Base-by-base conservation (phyloP, 2,329 filamentous ascomycete species). In the Alternaria panax region DNA sequence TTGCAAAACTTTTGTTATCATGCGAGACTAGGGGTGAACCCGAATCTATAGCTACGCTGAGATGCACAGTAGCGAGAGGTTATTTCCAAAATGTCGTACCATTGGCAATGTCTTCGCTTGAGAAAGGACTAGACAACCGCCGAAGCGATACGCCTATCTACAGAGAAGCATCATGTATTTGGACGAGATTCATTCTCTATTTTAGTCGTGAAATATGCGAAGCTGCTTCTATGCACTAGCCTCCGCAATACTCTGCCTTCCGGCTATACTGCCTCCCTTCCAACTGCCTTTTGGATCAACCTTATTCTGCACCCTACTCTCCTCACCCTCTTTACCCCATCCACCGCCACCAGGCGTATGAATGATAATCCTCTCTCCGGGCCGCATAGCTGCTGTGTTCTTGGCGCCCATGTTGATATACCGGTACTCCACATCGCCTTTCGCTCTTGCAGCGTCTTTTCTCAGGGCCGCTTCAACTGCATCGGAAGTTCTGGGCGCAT, bases 261-360 rank as follows among this genome's bases (percentile, higher is more conserved):
- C 79, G 38, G 84, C 84, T 62, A 88, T 74, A 74, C 85, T 88
- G 1, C 87, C 87, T 30, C 86, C 85, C 70, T 81, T 84, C 88
- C 88, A 90, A 34, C 78, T 81, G 62, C 81, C 77, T 73, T 80
- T 85, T 24, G 85, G 85, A 78, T 96, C 92, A 51, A 77, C 75
- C 62, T 78, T 78, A 57, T 77, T 79, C 51, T 76, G 69, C 36
- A 78, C 82, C 51, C 82, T 80, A 34, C 82, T 89, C 67, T 86
- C 82, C 56, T 85, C 81, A 0, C 88, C 90, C 0, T 83, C 80
- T 38, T 78, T 79, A 0, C 90, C 91, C 90, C 90, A 94, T 0
- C 88, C 92, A 41, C 92, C 92, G 54, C 92, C 92, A 28, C 92
- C 92, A 3, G 92, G 92, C 5, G 92, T 94, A 64, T 84, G 84